Base-by-base conservation (phyloP, 345 rosid genomes). In the Citrus maxima region DNA sequence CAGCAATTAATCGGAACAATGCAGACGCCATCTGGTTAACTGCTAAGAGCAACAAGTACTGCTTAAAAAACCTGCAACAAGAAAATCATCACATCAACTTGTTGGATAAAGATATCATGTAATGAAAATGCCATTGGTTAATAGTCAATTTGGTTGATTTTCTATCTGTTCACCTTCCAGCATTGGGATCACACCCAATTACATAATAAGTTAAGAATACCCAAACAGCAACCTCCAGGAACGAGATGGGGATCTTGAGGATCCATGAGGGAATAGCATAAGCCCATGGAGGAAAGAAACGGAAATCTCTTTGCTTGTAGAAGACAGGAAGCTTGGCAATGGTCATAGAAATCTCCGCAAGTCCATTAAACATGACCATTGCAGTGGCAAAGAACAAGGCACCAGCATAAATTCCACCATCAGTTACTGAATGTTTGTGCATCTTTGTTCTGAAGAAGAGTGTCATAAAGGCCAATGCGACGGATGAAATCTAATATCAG, bases 241-340 rank as follows among this genome's bases (percentile, higher is more conserved):
- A 82, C 35, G 92, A 71, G 74, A 91, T 77, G 3, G 98, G 97
- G 42, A 90, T 88, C 82, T 91, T 88, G 55, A 91, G 86, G 72
- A 94, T 86, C 97, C 98, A 94, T 27, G 90, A 54, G 16, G 98
- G 97, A 62, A 94, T 73, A 81, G 94, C 85, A 83, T 88, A 94
- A 5, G 89, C 88, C 97, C 97, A 92, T 4, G 95, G 64, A 37
- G 98, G 97, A 82, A 78, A 92, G 87, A 92, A 94, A 16, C 84
- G 84, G n/a, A 88, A 85, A 68, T 90, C 95, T 69, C 95, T 85
- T 83, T 92, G 95, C 81, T 92, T 94, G 90, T 88, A 94, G 70
- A 94, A 93, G 66, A 91, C 91, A 32, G 96, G 97, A 84, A 94
- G 98, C 84, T 88, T 94, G 28, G 82, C 85, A 34, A 94, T 86